Evolutionary conservation across 192 early-diverging fungal species (phyloP), one percentile per base, ranked within the genome.

Genomic region (Chytriomyces confervae): DNA sequence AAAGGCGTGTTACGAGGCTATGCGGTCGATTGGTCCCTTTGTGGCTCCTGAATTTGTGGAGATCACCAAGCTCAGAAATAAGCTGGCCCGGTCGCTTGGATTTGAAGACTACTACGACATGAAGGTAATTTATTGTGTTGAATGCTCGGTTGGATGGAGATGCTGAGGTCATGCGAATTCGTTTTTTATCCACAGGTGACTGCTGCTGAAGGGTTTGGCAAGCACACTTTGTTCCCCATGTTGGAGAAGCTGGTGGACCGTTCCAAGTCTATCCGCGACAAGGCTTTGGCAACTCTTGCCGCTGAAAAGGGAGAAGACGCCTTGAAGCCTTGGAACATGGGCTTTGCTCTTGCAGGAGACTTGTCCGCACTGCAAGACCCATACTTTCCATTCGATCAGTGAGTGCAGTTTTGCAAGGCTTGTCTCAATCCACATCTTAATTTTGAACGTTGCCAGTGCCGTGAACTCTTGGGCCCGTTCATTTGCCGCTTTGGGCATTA

Each of bases 401-500:
- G n/a, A 16, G 27, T 45, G 24, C 27, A 27, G 24, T 27, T 0
- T 27, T 27, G 24, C 24, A 27, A 27, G 24, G 24, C 24, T 0
- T 27, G 24, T 27, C 24, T 0, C 24, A 27, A 27, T 27, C 24
- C 24, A 27, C 24, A 27, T 27, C 24, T 27, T 27, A 27, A 27
- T 27, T 27, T 27, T 27, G 24, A 27, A 27, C 24, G 24, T 27
- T 36, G 36, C 36, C 36, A 36, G 36, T 49, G 81, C 81, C 49
- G 81, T 82, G 6, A 77, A 82, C 50, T 50, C 62, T 6, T 82
- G 81, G 81, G 77, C 81, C 13, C 62, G 81, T 9, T 75, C 71
- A 18, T 82, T 82, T 76, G 81, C 81, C 23, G 81, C 81, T n/a
- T 60, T 82, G 9, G 72, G 77, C 45, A 82, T 82, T 62, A 71